Evolutionary conservation across 805 yeast genomes (phyloP), one percentile per base, ranked within the genome.

Genomic region (Kluyveromyces aestuarii): DNA sequence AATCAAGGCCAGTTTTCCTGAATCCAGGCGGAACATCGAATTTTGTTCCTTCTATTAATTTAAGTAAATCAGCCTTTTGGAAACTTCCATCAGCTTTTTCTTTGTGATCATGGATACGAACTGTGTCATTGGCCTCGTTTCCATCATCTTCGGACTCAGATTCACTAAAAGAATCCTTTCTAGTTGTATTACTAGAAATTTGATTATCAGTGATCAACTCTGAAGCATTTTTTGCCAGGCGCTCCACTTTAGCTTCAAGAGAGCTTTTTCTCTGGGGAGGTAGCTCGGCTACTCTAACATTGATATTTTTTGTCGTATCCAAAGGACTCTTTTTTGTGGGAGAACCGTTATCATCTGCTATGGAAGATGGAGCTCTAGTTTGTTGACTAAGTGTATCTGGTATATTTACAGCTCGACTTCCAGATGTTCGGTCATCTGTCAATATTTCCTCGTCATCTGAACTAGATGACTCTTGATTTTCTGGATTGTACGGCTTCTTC

Each of bases 271-370:
- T 57, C 14, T 50, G 37, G 9, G 44, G 48, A 8, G 68, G 68
- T 19, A 64, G 47, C 36, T 59, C 64, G 3, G 68, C 67, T 36
- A 64, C 48, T 41, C 56, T 60, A 5, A 64, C 63, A 42, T 55
- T 48, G 5, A 53, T 50, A n/a, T 52, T 41, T n/a, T 49, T 52
- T 17, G 45, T 52, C 11, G 55, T 59, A 25, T 55, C 57, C 14
- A 36, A 40, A 8, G 59, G 58, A 25, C 56, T 54, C 36, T 54
- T 55, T 36, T 58, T 58, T 8, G 59, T 59, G 2, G 66, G 65
- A 1, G 67, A 61, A 4, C 62, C 66, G 42, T 57, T 61, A 41
- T 59, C 60, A 46, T 63, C 64, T 16, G 67, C 67, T 38, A 63
- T 61, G 0, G 67, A 58, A 16, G 53, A 42, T 2, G 52, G 39